Base-by-base conservation (phyloP, 208 protist genomes). In the Herpetomonas tarakana region DNA sequence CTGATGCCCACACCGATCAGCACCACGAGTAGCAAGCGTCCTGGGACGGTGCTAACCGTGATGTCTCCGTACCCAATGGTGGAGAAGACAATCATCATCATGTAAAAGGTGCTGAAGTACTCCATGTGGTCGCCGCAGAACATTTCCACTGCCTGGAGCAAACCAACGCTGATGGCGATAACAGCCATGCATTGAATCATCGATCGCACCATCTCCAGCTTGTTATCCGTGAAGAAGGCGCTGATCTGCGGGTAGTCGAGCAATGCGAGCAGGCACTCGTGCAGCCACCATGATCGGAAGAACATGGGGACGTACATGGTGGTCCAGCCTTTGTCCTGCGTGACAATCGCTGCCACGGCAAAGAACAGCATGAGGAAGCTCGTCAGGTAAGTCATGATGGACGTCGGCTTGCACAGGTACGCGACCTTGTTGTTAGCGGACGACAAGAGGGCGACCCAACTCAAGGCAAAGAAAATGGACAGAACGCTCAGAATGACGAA, bases 181-280 rank as follows among this genome's bases (percentile, higher is more conserved):
- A 77, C 71, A n/a, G 71, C 71, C 19, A 77, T 52, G 61, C 71
- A 73, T 56, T 77, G 71, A 29, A 65, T 65, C 47, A 77, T 56
- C 3, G 65, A 66, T 16, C 65, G 71, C 30, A 69, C 28, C 65
- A 72, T 67, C 60, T 71, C 71, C 3, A 77, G 57, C 25, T 59
- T 31, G 56, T 77, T 71, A 31, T 77, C 71, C n/a, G 65, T 62
- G 49, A 77, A 73, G 29, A 59, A 73, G 46, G 62, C 29, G 41
- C 65, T 73, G 52, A 77, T 65, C 46, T 77, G 65, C 11, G 71
- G 71, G 29, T 77, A 77, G 52, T 65, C 49, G 18, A 77, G 61
- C 44, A 77, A 53, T 22, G 65, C 54, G 11, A 77, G 22, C 1
- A 77, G 46, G 45, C 65, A 65, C 39, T 72, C 71, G 61, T 77